Percentiles rank a stretch among this genome's conserved stretches.
Evolutionary conservation across 495 filamentous ascomycete species (phyloP).

Genomic region (Neurospora tetraspora): DNA sequence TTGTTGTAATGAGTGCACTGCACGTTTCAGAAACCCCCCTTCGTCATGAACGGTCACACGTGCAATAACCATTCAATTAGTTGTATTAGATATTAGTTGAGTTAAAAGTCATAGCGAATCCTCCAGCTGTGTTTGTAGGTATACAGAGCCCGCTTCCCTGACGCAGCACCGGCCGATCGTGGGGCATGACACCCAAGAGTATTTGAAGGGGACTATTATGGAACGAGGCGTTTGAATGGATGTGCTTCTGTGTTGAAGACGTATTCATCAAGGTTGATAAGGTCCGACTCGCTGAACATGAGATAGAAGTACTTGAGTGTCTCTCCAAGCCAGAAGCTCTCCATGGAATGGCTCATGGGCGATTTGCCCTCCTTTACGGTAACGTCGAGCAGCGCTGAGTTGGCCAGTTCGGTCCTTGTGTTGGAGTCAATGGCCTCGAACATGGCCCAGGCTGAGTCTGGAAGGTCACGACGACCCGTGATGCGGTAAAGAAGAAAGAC

Average conservation of each 20-base stretch:
- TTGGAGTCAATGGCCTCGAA: slow-evolving; percentile 38
- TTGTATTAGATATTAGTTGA: neutral
- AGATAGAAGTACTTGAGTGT: slow-evolving; percentile 59
- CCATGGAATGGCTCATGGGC: slow-evolving; percentile 34
- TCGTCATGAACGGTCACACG: neutral
- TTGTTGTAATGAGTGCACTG: neutral
- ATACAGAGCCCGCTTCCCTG: neutral
- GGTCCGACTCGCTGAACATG: slow-evolving; percentile 61
- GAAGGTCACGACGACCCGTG: slow-evolving; percentile 42
- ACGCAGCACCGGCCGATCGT: neutral
- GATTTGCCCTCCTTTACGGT: slow-evolving; percentile 17
- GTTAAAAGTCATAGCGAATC: neutral
- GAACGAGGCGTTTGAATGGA: slow-evolving; percentile 42
- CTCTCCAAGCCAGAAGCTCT: slow-evolving; percentile 43
- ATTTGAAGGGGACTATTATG: neutral
- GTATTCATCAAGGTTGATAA: slow-evolving; percentile 61
- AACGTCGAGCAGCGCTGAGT: slow-evolving; percentile 39
- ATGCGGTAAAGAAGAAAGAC: slow-evolving; percentile 63
- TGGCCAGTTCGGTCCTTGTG: slow-evolving; percentile 40
- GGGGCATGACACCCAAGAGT: neutral
- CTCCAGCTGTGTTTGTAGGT: neutral
- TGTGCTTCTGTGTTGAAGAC: slow-evolving; percentile 89
- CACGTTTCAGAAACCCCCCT: neutral
- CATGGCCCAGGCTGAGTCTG: slow-evolving; percentile 52
- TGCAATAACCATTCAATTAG: neutral